Evolutionary conservation across 2,329 filamentous ascomycete species (phyloP), one percentile per base, ranked within the genome.

Genomic region (Drechslerella dactyloides): DNA sequence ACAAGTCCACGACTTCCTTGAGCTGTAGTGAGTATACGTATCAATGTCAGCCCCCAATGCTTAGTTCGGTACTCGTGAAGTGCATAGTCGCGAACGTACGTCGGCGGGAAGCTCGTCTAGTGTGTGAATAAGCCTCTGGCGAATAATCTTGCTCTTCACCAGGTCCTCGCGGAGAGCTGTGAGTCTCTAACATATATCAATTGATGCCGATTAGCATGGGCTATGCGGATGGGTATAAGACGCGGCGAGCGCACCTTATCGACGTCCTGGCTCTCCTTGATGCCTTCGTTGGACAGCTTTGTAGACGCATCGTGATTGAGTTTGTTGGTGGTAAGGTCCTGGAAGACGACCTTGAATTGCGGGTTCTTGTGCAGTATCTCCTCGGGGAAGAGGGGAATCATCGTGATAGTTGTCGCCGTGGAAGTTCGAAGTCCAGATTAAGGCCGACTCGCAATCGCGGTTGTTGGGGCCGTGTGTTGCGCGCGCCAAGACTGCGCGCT

Each of bases 321-420:
- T 40, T 75, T 73, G 50, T 70, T 73, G 5, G 69, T 74, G 15
- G 74, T 75, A 11, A 77, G 74, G 46, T 75, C 56, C 51, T 73
- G 60, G 21, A 76, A 75, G 50, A 77, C 57, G 6, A 50, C 35
- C 35, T 74, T 70, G 74, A 77, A 77, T 30, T 73, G 63, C 7
- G 76, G 75, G 52, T 77, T 77, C 54, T 66, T 50, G 7, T 46
- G 50, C 1, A 77, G 70, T 40, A 74, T 56, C 7, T 75, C 75
- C 13, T 69, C 62, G 35, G 75, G 64, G 46, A 76, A 65, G 57
- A 75, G 72, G 44, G 75, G 75, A 33, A 77, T 74, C 76, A 77
- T 76, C 52, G 58, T 58, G 57, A 15, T 11, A 17, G n/a, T 42
- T 33, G 24, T 15, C 35, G 11, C 17, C 3, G 13, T 15, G 40